phyloP scores from a whole-genome alignment of 2,329 filamentous ascomycete genomes.

The Fusarium sp. region DNA sequence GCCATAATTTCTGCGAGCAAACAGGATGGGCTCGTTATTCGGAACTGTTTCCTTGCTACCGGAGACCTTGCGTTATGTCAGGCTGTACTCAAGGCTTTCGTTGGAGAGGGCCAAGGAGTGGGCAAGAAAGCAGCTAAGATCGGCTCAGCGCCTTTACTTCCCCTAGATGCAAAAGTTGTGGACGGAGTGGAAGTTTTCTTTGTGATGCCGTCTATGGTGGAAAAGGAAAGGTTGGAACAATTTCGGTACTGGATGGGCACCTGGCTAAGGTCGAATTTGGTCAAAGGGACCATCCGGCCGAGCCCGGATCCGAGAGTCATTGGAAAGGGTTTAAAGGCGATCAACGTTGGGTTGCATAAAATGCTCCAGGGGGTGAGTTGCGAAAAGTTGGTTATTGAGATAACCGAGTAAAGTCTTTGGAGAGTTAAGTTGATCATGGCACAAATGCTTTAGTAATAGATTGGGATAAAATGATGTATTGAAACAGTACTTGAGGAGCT shows the following conservation, averaged over 20 bases:
- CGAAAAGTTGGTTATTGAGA: conserved; percentile 59
- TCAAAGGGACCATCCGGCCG: conserved; percentile 53
- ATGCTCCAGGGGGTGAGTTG: conserved; percentile 59
- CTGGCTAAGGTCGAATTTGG: conserved; percentile 55
- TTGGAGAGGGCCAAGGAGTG: neutral
- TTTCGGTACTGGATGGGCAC: conserved; percentile 60
- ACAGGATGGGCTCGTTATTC: conserved; percentile 56
- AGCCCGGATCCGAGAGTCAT: conserved; percentile 58
- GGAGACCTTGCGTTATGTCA: conserved; percentile 57
- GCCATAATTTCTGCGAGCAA: conserved; percentile 56
- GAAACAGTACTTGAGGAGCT: no score
- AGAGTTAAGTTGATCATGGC: neutral
- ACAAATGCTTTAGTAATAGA: neutral
- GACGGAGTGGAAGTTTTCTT: conserved; percentile 58
- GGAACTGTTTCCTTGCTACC: conserved; percentile 59
- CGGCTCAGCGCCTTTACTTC: conserved; percentile 57
- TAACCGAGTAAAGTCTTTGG: conserved; percentile 50
- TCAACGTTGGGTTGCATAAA: conserved; percentile 58
- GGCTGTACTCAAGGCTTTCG: conserved; percentile 56
- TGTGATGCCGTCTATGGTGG: conserved; percentile 54
- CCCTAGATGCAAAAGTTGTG: conserved; percentile 49
- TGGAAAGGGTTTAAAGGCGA: conserved; percentile 55
- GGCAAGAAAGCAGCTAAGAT: conserved; percentile 49
- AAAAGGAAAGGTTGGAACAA: conserved; percentile 55
- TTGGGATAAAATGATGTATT: neutral